A percentile compares a stretch with the other conserved stretches of the same genome.
phyloP scores from a whole-genome alignment of 1,284 basidiomycete species.

The Prillingera fragicola region DNA sequence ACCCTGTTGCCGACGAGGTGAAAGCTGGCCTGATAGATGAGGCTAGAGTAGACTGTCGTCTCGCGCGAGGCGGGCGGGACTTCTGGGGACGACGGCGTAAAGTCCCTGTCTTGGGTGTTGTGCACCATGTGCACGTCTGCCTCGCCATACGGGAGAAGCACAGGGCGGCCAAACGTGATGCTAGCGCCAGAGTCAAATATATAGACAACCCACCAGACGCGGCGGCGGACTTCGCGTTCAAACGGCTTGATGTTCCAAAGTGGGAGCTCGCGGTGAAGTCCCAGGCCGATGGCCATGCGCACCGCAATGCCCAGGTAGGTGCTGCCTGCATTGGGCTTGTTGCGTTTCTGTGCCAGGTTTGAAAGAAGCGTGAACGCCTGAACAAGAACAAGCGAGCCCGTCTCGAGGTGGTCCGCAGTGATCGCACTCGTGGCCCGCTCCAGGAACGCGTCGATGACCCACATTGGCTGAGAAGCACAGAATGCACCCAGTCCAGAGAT shows the following conservation, averaged over 20 bases:
- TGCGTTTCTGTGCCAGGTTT: slow-evolving; percentile 29
- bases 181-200: slow-evolving; percentile 26
- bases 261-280: slow-evolving; percentile 28
- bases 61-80: slow-evolving; percentile 8
- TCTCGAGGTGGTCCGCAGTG: slow-evolving; percentile 21
- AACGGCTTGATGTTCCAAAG: slow-evolving; percentile 24
- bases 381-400: slow-evolving; percentile 22
- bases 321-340: slow-evolving; percentile 23
- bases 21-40: slow-evolving; percentile 21
- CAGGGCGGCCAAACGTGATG: slow-evolving; percentile 29
- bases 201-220: slow-evolving; percentile 31
- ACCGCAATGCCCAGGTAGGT: slow-evolving; percentile 29
- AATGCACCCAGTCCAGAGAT: slow-evolving; percentile 26
- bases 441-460: slow-evolving; percentile 21
- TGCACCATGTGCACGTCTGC: slow-evolving; percentile 18
- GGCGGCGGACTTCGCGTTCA: slow-evolving; percentile 26
- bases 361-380: slow-evolving; percentile 27
- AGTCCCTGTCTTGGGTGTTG: slow-evolving; percentile 18
- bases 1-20: slow-evolving; percentile 12
- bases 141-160: slow-evolving; percentile 20
- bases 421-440: slow-evolving; percentile 16
- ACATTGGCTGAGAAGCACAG: slow-evolving; percentile 18
- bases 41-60: slow-evolving; percentile 19
- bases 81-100: slow-evolving; percentile 12
- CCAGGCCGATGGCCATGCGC: slow-evolving; percentile 32